These are phyloP conservation scores for Calonectria ilicicola DNA, from an alignment of 2,329 filamentous ascomycete species.

Conservation along the genomic window DNA sequence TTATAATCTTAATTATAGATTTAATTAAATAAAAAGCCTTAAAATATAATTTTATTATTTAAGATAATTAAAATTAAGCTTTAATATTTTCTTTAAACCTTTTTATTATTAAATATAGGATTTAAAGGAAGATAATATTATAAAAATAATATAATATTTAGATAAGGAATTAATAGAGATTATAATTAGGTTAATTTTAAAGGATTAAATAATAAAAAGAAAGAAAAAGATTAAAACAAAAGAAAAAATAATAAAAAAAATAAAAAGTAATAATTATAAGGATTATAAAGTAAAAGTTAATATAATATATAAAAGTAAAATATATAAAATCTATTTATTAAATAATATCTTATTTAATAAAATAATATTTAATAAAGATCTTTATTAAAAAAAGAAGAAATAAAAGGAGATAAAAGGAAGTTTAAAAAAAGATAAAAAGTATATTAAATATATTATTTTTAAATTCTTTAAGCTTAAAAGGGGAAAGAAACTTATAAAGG, in stretches of 20 bases:
- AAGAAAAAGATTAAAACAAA: no score
- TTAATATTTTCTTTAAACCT: neutral
- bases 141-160: neutral
- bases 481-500: neutral
- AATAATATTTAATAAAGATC: neutral
- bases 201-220: no score
- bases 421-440: neutral
- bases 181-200: no score
- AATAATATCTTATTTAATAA: neutral
- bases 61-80: neutral
- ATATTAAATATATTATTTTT: neutral
- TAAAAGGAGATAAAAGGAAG: neutral
- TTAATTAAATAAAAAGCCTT: neutral
- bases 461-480: neutral
- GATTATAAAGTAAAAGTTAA: neutral
- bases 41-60: neutral
- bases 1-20: neutral
- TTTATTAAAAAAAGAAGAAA: neutral
- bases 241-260: neutral
- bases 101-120: neutral
- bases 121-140: neutral
- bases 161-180: no score
- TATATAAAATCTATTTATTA: neutral
- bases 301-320: conserved; percentile 1
- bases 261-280: neutral